A percentile compares a stretch with the other conserved stretches of the same genome.
Evolutionary conservation across 176 grass and related monocot genomes (phyloP).

Genomic region (Areca catechu): DNA sequence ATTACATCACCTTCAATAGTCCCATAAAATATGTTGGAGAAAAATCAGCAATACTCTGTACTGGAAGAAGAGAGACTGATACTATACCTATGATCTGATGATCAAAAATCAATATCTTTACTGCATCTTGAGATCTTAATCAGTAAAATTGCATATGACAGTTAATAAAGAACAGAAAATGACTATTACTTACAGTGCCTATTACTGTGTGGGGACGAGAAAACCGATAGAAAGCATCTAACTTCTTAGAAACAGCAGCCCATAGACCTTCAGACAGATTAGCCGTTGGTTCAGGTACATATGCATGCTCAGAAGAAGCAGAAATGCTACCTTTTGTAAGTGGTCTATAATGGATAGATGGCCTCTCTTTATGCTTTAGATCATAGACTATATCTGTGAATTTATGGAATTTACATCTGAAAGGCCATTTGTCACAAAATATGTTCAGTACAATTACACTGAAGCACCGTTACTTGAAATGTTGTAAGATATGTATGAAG

Average conservation of each 20-base stretch:
- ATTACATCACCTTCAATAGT: slow-evolving; percentile 45
- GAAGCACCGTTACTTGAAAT: no score
- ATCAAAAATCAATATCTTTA: not conserved
- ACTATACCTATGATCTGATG: slow-evolving; percentile 61
- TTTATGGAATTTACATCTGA: no score
- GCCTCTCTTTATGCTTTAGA: slow-evolving; percentile 3
- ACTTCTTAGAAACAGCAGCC: slow-evolving; percentile 5
- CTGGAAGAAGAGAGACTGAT: slow-evolving; percentile 65
- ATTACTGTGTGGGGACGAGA: slow-evolving; percentile 71
- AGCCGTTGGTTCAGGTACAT: not conserved
- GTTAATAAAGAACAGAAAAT: not conserved
- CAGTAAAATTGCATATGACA: not conserved
- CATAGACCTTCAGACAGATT: not conserved
- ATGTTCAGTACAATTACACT: no score
- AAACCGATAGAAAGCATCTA: slow-evolving; percentile 50
- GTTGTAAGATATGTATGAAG: no score
- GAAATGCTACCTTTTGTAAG: slow-evolving; percentile 8
- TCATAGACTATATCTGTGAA: not conserved
- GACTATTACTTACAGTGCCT: slow-evolving; percentile 51
- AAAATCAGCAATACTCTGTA: slow-evolving; percentile 44
- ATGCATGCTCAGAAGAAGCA: slow-evolving; percentile 5
- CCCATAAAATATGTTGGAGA: slow-evolving; percentile 29
- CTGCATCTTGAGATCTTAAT: slow-evolving; percentile 6
- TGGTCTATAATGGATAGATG: not conserved
- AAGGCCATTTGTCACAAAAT: no score